Conservation (phyloP, 345 rosid genomes). For the Arabidopsis thaliana region TAIR10.1 NC_003075.7:2575001-2575500, state of each 20-base stretch:
- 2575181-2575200: not conserved
- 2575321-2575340: conserved; percentile 96
- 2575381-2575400: not conserved
- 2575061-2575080: conserved; percentile 81
- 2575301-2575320: conserved; percentile 96
- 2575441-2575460: no score
- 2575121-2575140: not conserved
- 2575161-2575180: not conserved
- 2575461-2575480: no score
- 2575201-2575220: conserved; percentile 57
- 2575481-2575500: not conserved
- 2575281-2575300: conserved; percentile 95
- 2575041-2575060: conserved; percentile 80
- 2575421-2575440: no score
- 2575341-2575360: not conserved
- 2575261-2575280: conserved; percentile 79
- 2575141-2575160: not conserved
- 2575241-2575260: conserved; percentile 96
- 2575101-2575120: conserved; percentile 98
- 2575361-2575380: not conserved
- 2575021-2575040: conserved; percentile 61
- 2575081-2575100: conserved; percentile 89
- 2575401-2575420: not conserved
- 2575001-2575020: conserved; percentile 71
- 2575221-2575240: conserved; percentile 90